Evolutionary conservation across 257 asterid species (phyloP), one percentile per base, ranked within the genome.

Genomic region (Parsonsia alboflavescens): DNA sequence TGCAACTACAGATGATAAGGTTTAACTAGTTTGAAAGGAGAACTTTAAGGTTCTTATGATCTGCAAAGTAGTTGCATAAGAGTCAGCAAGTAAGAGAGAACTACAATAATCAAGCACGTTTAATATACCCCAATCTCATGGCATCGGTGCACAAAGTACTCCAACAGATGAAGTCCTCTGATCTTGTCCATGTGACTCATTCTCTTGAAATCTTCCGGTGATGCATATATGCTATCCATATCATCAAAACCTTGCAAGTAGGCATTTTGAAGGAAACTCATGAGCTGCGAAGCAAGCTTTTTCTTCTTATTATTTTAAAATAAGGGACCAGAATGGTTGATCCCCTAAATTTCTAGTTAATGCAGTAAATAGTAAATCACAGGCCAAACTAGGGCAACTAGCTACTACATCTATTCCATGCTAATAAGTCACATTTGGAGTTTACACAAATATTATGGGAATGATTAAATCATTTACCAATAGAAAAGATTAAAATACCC

Each of bases 131-230:
- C 96, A 71, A 85, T 82, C 72, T 92, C 94, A 80, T 90, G 90
- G 81, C 98, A 90, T 28, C 82, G 86, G 15, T 88, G 84, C 81
- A 90, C 96, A 82, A 90, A 92, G 86, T 89, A 90, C 84, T 92
- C 97, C 89, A 92, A 77, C 76, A 92, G 89, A 77, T 86, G 93
- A 80, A 86, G 82, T 52, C 97, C 96, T 73, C 90, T 86, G 66
- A 74, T 80, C 79, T 81, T 80, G 83, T 89, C 86, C 78, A 87
- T 86, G 68, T 79, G 81, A 80, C 82, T 86, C 89, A 89, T 70
- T 11, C 15, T 79, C 80, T 59, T 80, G 84, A 92, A 90, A 81
- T 92, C 98, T 22, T 86, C 87, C 26, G 92, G 93, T 62, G 96
- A 87, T 64, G 96, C 93, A 77, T 77, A 90, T 36, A 85, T 75